phyloP scores from a whole-genome alignment of 306 rosid genomes.

The Potentilla sterilis region DNA sequence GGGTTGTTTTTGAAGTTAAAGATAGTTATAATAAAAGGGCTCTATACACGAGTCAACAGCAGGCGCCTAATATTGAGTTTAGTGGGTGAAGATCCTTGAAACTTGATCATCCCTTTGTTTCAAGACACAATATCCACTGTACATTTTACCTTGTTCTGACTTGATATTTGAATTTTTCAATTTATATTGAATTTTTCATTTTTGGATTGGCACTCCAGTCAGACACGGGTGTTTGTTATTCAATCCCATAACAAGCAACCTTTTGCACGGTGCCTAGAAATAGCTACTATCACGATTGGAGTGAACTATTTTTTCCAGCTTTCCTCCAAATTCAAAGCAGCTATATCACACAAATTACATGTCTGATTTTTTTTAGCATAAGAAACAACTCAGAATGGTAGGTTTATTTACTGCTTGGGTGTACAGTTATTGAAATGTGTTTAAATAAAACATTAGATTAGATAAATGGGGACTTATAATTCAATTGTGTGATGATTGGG shows the following conservation, averaged over 20 bases:
- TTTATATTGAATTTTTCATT: background rate
- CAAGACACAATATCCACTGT: constrained; percentile 50
- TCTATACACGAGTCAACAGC: constrained; percentile 76
- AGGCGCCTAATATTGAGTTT: constrained; percentile 38
- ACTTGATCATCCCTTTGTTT: constrained; percentile 28
- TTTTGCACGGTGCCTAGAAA: constrained; percentile 55
- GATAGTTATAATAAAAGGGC: too few species aligned
- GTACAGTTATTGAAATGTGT: background rate
- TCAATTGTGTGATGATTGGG: background rate
- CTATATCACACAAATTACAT: constrained; percentile 13
- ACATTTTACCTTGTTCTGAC: background rate
- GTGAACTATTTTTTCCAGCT: constrained; percentile 20
- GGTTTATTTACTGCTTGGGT: background rate
- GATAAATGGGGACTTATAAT: background rate
- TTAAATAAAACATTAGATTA: too few species aligned
- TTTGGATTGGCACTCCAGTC: constrained; percentile 43
- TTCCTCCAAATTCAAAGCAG: constrained; percentile 52
- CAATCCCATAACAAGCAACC: constrained; percentile 46
- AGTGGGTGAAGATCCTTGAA: constrained; percentile 70
- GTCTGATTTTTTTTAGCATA: background rate
- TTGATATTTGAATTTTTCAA: background rate
- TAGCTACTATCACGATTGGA: constrained; percentile 56
- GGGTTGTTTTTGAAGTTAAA: background rate
- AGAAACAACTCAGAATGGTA: too few species aligned
- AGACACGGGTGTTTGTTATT: constrained; percentile 82